Evolutionary conservation across 192 early-diverging fungal species (phyloP), one percentile per base, ranked within the genome.

Genomic region (Allomyces macrogynus): DNA sequence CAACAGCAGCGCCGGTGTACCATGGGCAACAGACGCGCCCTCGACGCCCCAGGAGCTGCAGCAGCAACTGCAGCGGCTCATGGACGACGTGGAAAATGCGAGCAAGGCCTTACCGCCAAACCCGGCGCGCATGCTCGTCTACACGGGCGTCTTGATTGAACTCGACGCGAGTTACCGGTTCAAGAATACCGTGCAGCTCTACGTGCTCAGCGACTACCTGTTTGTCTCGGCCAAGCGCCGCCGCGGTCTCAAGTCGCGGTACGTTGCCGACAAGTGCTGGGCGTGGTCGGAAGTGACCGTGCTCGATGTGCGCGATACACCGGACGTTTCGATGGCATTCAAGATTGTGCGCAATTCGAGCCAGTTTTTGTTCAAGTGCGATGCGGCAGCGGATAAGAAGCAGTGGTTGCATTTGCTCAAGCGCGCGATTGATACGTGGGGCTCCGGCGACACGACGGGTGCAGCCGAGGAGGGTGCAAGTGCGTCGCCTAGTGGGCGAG

Each of bases 281-380:
- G 62, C 68, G 10, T 68, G 95, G 23, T 71, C 78, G n/a, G 89
- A 93, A 23, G 84, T 93, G 23, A 86, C 82, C 0, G 75, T 95
- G 4, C 81, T 88, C 23, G 95, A 98, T 62, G 78, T 92, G 67
- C 86, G 86, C 73, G 91, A 95, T 66, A 80, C 87, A 0, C 43
- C 74, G 60, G 89, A 92, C 23, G 64, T 89, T 3, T 80, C 77
- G 32, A 87, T 89, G 70, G 81, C 89, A 3, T 81, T 97, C 68
- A 88, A 90, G 69, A 82, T 94, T 10, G 75, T 92, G 42, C 84
- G 86, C n/a, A 83, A 89, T 66, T 85, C 87, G 1, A 89, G 93
- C 61, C 78, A 79, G 1, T 89, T 84, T 73, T 67, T 95, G 62
- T 94, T 80, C 69, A 77, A 82, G 61, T 71, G 76, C 11, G 86